Evolutionary conservation across 805 yeast genomes (phyloP), one percentile per base, ranked within the genome.

Genomic region (Pichia nanzhaoensis): DNA sequence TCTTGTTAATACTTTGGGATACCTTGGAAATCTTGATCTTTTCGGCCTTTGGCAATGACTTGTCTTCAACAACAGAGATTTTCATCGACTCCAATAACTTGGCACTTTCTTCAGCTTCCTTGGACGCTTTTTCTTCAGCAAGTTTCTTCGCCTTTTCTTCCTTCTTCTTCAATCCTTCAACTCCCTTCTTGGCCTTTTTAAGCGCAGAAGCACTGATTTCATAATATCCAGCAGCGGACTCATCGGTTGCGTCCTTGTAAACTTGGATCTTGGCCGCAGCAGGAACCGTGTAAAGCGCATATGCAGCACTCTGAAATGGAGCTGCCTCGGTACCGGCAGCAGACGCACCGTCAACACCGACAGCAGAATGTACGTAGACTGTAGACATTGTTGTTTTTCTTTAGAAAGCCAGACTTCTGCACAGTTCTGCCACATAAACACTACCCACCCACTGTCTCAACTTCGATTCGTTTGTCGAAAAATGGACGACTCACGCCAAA

Each of bases 161-260:
- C 65, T 82, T 84, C 71, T 90, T 91, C 68, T 78, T 87, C 52
- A 93, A 70, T 5, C 95, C 91, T 30, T 90, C 97, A 46, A 84
- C 93, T 49, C 96, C 97, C 66, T 93, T 93, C 67, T 86, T 87
- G 56, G 98, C 97, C 69, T 91, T 93, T 71, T 93, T 93, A 61
- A 91, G 69, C 6, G 96, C 97, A 43, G 95, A 81, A 5, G 96
- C 88, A 16, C 89, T 73, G 60, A 95, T 90, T 57, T 84, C 91
- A 54, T 70, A 76, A 61, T 76, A 91, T 27, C 67, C 80, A 34
- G 74, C 50, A n/a, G 56, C 57, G 41, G 75, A 84, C 50, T 77
- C 87, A 34, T 68, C 69, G 2, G 41, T 34, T 30, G 50, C 53
- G 54, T 75, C 75, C 57, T 81, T 82, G 67, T 71, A 79, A 34